Evolutionary conservation across 805 yeast genomes (phyloP).

Genomic region (Cyberlindnera galapagoensis): DNA sequence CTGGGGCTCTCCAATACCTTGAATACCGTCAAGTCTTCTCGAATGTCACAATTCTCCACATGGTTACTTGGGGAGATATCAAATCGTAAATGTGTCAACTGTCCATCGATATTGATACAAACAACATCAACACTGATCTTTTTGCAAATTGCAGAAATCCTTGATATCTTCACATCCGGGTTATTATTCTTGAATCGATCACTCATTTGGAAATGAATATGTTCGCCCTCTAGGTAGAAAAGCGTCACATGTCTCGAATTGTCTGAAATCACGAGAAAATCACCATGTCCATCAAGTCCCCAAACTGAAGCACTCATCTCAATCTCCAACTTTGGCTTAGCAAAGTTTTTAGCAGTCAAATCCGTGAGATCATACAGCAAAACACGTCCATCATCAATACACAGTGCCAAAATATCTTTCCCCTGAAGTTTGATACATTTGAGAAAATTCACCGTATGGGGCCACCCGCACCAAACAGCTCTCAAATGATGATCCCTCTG

Average conservation of each 20-base stretch:
- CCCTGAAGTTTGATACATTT: constrained; percentile 32
- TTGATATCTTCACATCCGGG: constrained; percentile 42
- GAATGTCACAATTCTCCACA: background rate
- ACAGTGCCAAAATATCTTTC: constrained; percentile 38
- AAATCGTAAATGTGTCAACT: constrained; percentile 18
- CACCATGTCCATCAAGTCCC: constrained; percentile 48
- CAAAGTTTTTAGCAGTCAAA: constrained; percentile 17
- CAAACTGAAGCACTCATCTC: constrained; percentile 42
- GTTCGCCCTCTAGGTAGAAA: constrained; percentile 24
- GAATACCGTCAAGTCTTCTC: background rate
- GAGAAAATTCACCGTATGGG: constrained; percentile 51
- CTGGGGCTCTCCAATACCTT: background rate
- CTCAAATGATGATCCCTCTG: no score
- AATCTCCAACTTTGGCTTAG: constrained; percentile 28
- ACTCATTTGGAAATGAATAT: constrained; percentile 26
- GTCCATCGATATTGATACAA: constrained; percentile 41
- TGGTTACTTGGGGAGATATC: background rate
- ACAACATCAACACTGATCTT: constrained; percentile 26
- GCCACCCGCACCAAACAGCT: no score
- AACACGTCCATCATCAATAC: constrained; percentile 51
- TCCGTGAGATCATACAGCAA: constrained; percentile 31
- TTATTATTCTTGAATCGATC: constrained; percentile 47
- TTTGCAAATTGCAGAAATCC: no score
- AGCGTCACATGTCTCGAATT: constrained; percentile 43
- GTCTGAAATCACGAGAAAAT: constrained; percentile 44